Evolutionary conservation across 139 green algal genomes (phyloP).

Genomic region (Micractinium sp.): DNA sequence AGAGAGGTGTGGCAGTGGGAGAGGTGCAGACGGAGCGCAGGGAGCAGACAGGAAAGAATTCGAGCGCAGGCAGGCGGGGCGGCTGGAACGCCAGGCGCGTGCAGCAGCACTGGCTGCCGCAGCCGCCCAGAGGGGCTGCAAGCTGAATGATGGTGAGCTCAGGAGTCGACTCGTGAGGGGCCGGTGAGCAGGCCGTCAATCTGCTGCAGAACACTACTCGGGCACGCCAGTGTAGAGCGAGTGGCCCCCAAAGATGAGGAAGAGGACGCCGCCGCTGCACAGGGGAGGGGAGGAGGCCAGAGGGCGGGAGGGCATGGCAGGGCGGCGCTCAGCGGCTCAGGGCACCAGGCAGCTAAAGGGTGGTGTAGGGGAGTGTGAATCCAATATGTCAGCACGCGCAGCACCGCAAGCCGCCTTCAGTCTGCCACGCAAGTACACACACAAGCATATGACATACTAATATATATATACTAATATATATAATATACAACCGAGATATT

Average conservation of each 20-base stretch:
- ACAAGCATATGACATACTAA: not conserved
- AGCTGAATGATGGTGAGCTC: no score
- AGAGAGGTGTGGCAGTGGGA: no score
- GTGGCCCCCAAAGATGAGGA: conserved; percentile 91
- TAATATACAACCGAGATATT: no score
- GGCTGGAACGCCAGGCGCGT: no score
- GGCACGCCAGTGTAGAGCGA: conserved; percentile 39
- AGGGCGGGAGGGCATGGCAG: not conserved
- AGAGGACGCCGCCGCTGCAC: conserved; percentile 82
- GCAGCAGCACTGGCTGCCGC: no score
- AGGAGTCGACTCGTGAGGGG: no score
- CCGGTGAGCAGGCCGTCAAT: not conserved
- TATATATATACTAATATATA: no score
- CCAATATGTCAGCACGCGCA: not conserved
- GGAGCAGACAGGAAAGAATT: no score
- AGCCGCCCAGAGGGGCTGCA: no score
- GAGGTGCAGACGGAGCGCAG: no score
- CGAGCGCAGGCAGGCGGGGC: no score
- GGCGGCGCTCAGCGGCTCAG: not conserved
- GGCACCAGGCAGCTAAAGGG: not conserved
- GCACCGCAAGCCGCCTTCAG: not conserved
- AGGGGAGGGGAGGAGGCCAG: conserved; percentile 45
- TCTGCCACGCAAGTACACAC: not conserved
- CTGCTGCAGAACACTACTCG: not conserved
- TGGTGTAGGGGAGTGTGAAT: not conserved